These are phyloP conservation scores for Croton setiger DNA, from an alignment of 441 rosid genomes.

Conservation along the genomic window DNA sequence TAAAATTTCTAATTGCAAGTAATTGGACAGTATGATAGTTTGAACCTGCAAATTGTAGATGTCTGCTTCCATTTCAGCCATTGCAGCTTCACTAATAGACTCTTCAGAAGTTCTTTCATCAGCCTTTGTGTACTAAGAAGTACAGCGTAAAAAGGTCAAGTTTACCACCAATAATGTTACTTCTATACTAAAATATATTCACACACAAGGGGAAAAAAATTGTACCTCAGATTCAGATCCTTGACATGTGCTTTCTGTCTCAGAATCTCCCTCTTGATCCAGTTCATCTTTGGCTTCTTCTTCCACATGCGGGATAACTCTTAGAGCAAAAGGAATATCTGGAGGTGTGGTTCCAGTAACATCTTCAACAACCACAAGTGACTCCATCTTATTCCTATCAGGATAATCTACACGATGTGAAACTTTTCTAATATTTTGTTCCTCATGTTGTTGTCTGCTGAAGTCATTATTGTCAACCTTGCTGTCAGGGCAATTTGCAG, in stretches of 20 bases:
- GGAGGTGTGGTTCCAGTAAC: slow-evolving; percentile 46
- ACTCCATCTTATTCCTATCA: slow-evolving; percentile 25
- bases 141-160: slow-evolving; percentile 14
- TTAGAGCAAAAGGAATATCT: slow-evolving; percentile 37
- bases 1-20: not conserved
- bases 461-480: slow-evolving; percentile 25
- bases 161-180: slow-evolving; percentile 10
- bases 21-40: slow-evolving; percentile 12
- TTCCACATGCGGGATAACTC: slow-evolving; percentile 44
- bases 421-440: slow-evolving; percentile 26
- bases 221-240: slow-evolving; percentile 52
- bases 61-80: slow-evolving; percentile 76
- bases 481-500: slow-evolving; percentile 22
- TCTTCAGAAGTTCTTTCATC: slow-evolving; percentile 38
- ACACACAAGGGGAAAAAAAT: slow-evolving; percentile 14
- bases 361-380: slow-evolving; percentile 56
- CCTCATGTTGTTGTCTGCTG: slow-evolving; percentile 11
- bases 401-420: slow-evolving; percentile 30
- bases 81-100: slow-evolving; percentile 51
- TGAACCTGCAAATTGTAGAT: slow-evolving; percentile 74
- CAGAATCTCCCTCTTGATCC: slow-evolving; percentile 28
- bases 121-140: slow-evolving; percentile 40
- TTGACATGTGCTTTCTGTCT: slow-evolving; percentile 31
- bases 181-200: not conserved
- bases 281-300: slow-evolving; percentile 36